A percentile compares a stretch with the other conserved stretches of the same genome.
phyloP scores from a whole-genome alignment of 2,329 filamentous ascomycete genomes.

The Diaporthe caulivora region DNA sequence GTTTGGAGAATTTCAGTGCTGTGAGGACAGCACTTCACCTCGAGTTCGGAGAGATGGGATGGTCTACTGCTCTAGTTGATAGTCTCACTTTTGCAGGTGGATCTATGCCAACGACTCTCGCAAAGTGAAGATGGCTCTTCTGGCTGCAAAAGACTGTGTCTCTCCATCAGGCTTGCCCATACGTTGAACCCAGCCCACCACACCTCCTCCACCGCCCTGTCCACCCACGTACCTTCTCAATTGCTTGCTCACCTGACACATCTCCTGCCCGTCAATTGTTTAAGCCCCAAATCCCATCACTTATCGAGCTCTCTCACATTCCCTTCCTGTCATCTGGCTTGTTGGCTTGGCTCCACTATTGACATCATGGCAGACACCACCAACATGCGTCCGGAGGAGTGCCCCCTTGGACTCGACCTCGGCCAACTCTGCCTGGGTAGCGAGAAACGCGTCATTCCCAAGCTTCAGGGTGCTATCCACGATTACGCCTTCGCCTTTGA shows the following conservation, averaged over 20 bases:
- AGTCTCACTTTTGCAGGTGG: no score
- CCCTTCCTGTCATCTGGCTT: neutral
- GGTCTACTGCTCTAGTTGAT: no score
- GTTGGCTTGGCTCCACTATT: neutral
- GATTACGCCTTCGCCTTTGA: conserved; percentile 49
- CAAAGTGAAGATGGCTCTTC: no score
- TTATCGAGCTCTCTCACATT: neutral
- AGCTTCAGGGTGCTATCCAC: neutral
- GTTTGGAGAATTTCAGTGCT: no score
- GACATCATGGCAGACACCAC: neutral
- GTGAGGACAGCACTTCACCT: no score
- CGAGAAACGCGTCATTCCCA: neutral
- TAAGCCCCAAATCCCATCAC: neutral
- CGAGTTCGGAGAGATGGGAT: neutral
- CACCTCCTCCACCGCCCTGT: neutral
- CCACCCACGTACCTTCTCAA: neutral
- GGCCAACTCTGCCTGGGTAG: neutral
- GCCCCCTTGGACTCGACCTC: neutral
- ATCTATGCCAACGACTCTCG: no score
- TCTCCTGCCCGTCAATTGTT: neutral
- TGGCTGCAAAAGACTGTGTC: neutral
- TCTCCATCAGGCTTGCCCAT: neutral
- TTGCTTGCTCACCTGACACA: no score
- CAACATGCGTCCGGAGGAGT: neutral
- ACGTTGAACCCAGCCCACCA: neutral